Base-by-base conservation (phyloP, 352 stramenopile genomes). In the Phytopythium kandeliae region DNA sequence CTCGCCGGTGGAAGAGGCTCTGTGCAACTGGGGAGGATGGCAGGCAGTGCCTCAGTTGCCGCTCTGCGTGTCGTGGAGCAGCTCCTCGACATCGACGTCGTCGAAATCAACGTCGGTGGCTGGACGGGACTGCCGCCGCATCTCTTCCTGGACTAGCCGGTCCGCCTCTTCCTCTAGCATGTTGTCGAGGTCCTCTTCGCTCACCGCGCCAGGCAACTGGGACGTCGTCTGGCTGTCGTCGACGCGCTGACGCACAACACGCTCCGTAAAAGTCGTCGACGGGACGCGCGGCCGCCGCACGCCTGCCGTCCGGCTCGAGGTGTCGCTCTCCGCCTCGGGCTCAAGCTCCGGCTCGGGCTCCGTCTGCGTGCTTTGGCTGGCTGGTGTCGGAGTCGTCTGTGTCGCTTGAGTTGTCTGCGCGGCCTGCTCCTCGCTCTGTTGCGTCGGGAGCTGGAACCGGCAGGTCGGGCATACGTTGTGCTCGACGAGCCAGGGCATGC, bases 391-490 rank as follows among this genome's bases (percentile, higher is more conserved):
- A 4, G 38, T 26, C 12, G 19, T 48, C 45, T 53, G 58, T 4
- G 38, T 47, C 22, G 42, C 31, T 36, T 36, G 45, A 13, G 33
- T 54, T 11, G 50, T 54, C 44, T 65, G 52, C 12, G 44, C 10
- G 8, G 34, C 15, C 21, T 50, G 35, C 11, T 31, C 51, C 36
- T 63, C 58, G 37, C 31, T 30, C 51, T 83, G 52, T 19, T 74
- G 55, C 10, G 63, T 84, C 3, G 82, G 82, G 26, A 92, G 52
- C 21, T 86, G 51, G 40, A 77, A 75, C 37, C 82, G 71, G 56
- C 82, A 92, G 0, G 78, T 90, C 13, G 82, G 82, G 44, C 82
- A 92, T 4, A 89, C 69, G 30, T 89, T 90, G 73, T 92, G 77
- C 37, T 88, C 71, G 6, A 71, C 31, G 2, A 92, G 82, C 82